Evolutionary conservation across 2,329 filamentous ascomycete species (phyloP).

Genomic region (Leptographium lundbergii): DNA sequence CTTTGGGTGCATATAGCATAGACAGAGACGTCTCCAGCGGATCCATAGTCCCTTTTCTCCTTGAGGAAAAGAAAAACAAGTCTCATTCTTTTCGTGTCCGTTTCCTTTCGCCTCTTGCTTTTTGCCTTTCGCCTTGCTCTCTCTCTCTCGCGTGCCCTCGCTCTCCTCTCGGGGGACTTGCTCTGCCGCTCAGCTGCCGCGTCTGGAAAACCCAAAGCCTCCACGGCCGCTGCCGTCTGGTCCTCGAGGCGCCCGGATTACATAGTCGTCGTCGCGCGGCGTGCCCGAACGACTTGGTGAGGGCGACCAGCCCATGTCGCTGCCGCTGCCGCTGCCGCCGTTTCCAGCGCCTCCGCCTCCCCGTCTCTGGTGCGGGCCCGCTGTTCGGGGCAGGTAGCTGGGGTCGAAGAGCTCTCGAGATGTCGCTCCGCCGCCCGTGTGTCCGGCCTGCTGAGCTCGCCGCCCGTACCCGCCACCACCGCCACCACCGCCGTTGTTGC

Average conservation of each 20-base stretch:
- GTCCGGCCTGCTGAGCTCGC: not conserved
- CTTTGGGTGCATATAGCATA: not conserved
- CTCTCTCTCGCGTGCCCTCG: too few species aligned
- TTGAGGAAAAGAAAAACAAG: not conserved
- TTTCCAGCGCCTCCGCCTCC: constrained; percentile 1
- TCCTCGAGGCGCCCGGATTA: constrained; percentile 62
- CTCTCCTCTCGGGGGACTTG: not conserved
- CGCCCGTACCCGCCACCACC: constrained; percentile 13
- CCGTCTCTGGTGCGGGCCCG: constrained; percentile 33
- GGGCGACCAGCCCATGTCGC: constrained; percentile 13
- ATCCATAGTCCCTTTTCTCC: not conserved
- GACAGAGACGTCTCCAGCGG: not conserved
- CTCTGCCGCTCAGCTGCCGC: constrained; percentile 33
- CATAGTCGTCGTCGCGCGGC: constrained; percentile 49
- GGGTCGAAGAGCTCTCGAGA: constrained; percentile 65
- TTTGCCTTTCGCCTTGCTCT: not conserved
- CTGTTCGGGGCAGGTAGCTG: constrained; percentile 48
- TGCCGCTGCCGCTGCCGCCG: constrained; percentile 19
- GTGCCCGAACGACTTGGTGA: constrained; percentile 28
- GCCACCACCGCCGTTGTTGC: constrained; percentile 1
- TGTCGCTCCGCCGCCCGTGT: not conserved
- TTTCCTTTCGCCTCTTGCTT: not conserved
- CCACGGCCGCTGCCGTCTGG: constrained; percentile 66
- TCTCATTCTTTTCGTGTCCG: not conserved
- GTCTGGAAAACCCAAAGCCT: constrained; percentile 61